Evolutionary conservation across 352 stramenopile species (phyloP).

Genomic region (Pythium monospermum): DNA sequence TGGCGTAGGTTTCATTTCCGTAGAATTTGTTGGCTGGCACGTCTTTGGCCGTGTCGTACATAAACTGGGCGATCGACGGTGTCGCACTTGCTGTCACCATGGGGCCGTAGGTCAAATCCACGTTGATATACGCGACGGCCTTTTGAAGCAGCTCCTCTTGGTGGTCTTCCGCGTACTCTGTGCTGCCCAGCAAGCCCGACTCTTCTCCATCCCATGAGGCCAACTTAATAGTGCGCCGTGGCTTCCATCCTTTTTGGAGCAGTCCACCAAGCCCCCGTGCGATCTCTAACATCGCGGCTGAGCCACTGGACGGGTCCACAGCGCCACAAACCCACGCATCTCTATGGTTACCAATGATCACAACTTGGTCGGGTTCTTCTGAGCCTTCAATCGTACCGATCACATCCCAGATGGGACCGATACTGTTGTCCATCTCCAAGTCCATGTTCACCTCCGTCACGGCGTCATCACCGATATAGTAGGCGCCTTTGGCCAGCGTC

Average conservation of each 20-base stretch:
- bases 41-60: constrained; percentile 44
- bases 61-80: constrained; percentile 55
- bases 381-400: constrained; percentile 69
- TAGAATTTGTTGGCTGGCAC: constrained; percentile 47
- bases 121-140: constrained; percentile 80
- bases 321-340: constrained; percentile 86
- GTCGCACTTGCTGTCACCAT: constrained; percentile 41
- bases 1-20: constrained; percentile 13
- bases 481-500: constrained; percentile 44
- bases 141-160: constrained; percentile 36
- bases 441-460: constrained; percentile 51
- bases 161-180: constrained; percentile 71
- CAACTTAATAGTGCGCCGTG: constrained; percentile 68
- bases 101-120: constrained; percentile 59
- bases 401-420: constrained; percentile 83
- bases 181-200: constrained; percentile 75
- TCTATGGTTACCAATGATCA: constrained; percentile 86
- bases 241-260: constrained; percentile 54
- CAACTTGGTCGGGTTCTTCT: constrained; percentile 48
- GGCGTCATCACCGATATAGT: constrained; percentile 63
- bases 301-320: constrained; percentile 77
- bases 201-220: constrained; percentile 85
- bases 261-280: constrained; percentile 59
- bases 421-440: constrained; percentile 67
- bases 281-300: constrained; percentile 73